phyloP scores from a whole-genome alignment of 768 basidiomycete genomes.

The Rubroboletus satanas region DNA sequence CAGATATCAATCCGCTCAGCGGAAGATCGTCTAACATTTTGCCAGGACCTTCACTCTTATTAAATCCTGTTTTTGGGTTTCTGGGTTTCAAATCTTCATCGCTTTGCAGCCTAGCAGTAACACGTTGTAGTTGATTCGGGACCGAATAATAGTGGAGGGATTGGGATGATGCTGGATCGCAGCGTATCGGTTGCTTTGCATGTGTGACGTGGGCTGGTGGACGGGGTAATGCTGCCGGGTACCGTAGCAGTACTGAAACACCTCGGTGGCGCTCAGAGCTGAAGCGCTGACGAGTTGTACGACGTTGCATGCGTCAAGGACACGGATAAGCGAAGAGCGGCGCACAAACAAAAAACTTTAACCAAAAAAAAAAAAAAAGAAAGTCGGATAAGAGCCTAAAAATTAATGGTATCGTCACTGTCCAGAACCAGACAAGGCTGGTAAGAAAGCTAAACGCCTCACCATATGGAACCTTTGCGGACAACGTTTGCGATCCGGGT shows the following conservation, averaged over 20 bases:
- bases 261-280: not conserved
- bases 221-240: not conserved
- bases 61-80: slow-evolving; percentile 4
- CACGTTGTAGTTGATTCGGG: not conserved
- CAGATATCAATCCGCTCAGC: slow-evolving; percentile 16
- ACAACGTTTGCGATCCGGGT: not conserved
- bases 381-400: not conserved
- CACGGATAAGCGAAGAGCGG: not conserved
- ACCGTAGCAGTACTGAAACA: not conserved
- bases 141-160: not conserved
- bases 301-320: not conserved
- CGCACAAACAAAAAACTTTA: not conserved
- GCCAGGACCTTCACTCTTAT: not conserved
- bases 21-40: not conserved
- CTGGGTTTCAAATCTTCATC: slow-evolving; percentile 4
- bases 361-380: not conserved
- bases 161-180: not conserved
- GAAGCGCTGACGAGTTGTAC: not conserved
- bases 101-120: not conserved
- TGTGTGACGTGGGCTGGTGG: not conserved
- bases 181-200: not conserved
- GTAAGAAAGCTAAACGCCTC: not conserved
- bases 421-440: not conserved
- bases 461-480: not conserved
- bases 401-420: not conserved